These are phyloP conservation scores for Candida tammaniensis DNA, from an alignment of 805 yeast genomes.

Conservation along the genomic window DNA sequence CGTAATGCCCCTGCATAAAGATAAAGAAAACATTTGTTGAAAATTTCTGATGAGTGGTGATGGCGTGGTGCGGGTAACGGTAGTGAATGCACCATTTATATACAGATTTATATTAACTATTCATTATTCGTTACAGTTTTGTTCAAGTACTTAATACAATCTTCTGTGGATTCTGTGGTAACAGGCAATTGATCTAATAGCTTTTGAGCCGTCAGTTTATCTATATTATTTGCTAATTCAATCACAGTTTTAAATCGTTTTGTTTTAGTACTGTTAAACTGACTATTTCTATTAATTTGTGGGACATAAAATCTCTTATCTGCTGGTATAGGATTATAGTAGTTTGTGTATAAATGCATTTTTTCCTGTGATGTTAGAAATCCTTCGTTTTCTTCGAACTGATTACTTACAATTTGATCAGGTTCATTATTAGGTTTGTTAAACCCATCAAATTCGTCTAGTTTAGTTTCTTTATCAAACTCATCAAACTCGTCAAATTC, in stretches of 20 bases:
- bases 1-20: constrained; percentile 99
- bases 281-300: constrained; percentile 1
- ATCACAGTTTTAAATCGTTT: too few relatives aligned
- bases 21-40: constrained; percentile 40
- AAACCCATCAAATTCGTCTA: constrained; percentile 5
- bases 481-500: constrained; percentile 24
- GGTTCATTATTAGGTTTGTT: too few relatives aligned
- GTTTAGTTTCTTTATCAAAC: constrained; percentile 8
- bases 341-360: constrained; percentile 39
- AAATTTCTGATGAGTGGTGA: constrained; percentile 3
- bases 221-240: too few relatives aligned
- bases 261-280: constrained; percentile 7
- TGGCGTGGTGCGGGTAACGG: constrained; percentile 8
- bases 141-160: constrained; percentile 5
- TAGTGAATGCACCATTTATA: too few relatives aligned
- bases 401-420: too few relatives aligned
- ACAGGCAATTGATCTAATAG: too few relatives aligned
- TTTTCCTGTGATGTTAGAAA: constrained; percentile 36
- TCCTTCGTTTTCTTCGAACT: constrained; percentile 33
- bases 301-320: constrained; percentile 18
- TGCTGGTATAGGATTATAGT: constrained; percentile 23
- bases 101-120: too few relatives aligned
- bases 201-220: too few relatives aligned
- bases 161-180: too few relatives aligned
- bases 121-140: not conserved